Conservation (phyloP, 495 filamentous ascomycete genomes). For the Podospora bellae-mahoneyi region DNA sequence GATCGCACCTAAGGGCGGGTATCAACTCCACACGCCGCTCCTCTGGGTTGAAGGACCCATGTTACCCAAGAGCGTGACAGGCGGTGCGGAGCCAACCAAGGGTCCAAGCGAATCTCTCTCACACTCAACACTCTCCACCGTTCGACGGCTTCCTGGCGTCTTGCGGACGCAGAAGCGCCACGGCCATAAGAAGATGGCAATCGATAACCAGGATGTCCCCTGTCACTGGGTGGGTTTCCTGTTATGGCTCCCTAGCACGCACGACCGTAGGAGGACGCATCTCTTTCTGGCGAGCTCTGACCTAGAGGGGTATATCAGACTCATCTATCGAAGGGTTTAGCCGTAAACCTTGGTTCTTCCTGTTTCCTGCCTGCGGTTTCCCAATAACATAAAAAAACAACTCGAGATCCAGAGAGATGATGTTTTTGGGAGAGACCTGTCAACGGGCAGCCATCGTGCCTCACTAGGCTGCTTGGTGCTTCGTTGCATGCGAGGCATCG, state of each 20-base stretch:
- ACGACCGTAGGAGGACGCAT: slow-evolving; percentile 10
- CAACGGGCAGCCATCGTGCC: slow-evolving; percentile 19
- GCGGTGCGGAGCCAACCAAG: background rate
- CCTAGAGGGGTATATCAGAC: slow-evolving; percentile 29
- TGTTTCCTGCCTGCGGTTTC: slow-evolving; percentile 22
- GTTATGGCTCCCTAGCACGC: slow-evolving; percentile 26
- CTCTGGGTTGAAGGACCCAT: background rate
- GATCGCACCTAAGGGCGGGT: background rate
- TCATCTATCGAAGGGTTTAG: slow-evolving; percentile 26
- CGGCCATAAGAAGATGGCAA: slow-evolving; percentile 18
- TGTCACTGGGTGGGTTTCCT: slow-evolving; percentile 30
- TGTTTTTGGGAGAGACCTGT: slow-evolving; percentile 20
- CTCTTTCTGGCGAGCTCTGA: slow-evolving; percentile 21
- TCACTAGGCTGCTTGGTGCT: slow-evolving; percentile 14
- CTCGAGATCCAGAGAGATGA: slow-evolving; percentile 23
- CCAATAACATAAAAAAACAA: slow-evolving; percentile 15
- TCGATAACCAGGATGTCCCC: slow-evolving; percentile 24
- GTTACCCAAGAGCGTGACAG: background rate
- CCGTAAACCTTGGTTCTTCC: slow-evolving; percentile 32
- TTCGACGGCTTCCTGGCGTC: background rate
- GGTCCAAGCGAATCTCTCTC: background rate
- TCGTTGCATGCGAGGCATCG: slow-evolving; percentile 11
- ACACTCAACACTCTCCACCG: background rate
- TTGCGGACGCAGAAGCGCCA: slow-evolving; percentile 6
- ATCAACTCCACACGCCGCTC: slow-evolving; percentile 3